A percentile compares a stretch with the other conserved stretches of the same genome.
Evolutionary conservation across 176 grass and related monocot genomes (phyloP).

Genomic region (Poa annua): DNA sequence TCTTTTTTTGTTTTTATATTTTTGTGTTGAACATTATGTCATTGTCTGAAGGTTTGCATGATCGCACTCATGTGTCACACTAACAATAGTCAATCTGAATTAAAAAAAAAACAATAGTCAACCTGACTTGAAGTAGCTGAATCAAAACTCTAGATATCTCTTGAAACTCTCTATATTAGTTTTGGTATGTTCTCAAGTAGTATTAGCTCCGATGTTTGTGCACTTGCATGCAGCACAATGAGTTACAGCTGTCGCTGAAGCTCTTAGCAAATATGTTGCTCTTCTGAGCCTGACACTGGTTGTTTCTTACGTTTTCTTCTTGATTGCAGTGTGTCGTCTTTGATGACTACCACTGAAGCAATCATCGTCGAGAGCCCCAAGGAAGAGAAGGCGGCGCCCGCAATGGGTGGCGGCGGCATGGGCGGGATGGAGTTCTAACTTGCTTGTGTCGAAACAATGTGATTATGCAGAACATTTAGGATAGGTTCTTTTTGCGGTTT

Average conservation of each 20-base stretch:
- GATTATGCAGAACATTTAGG: slow-evolving; percentile 17
- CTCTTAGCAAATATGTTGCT: not conserved
- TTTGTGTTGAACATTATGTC: not conserved
- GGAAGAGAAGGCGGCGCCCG: slow-evolving; percentile 42
- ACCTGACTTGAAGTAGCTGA: slow-evolving; percentile 11
- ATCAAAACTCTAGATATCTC: not conserved
- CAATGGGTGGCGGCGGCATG: slow-evolving; percentile 44
- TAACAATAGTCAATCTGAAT: not conserved
- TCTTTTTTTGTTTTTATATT: not conserved
- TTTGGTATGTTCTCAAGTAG: not conserved
- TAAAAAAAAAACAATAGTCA: not conserved
- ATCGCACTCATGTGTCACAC: not conserved
- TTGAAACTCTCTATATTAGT: not conserved
- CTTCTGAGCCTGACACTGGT: not conserved
- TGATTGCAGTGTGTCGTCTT: slow-evolving; percentile 67
- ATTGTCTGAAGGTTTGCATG: not conserved
- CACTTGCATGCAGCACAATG: not conserved
- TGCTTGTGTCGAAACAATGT: slow-evolving; percentile 26
- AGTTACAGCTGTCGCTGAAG: not conserved
- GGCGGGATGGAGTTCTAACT: slow-evolving; percentile 61
- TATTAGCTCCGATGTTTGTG: not conserved
- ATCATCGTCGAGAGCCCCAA: slow-evolving; percentile 66
- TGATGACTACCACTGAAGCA: slow-evolving; percentile 78
- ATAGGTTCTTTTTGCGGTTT: slow-evolving; percentile 16
- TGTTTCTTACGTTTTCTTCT: not conserved